Base-by-base conservation (phyloP, 139 green algal genomes). In the Coelastrella sp. region DNA sequence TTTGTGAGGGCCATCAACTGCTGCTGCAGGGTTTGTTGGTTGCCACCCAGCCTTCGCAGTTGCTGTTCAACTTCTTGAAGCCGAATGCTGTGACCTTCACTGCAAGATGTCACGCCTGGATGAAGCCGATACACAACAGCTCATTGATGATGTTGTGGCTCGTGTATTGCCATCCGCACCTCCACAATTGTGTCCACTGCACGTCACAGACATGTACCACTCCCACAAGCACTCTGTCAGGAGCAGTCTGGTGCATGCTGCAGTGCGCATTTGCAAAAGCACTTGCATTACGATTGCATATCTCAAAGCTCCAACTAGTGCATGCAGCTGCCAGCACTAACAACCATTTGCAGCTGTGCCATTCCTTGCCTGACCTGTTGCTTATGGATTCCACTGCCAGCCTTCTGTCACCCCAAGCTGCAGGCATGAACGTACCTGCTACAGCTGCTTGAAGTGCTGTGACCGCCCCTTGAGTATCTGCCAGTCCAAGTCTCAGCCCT, bases 1-100 rank as follows among this genome's bases (percentile, higher is more conserved):
- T 80, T 88, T 19, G 84, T 70, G 10, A 88, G 84, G 5, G 68
- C 66, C 7, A 88, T 11, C 7, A 88, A 68, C 84, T 88, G 84
- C 84, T 88, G 84, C 68, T 80, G 84, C 35, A 88, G 68, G 66
- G 68, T 70, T 49, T 56, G 25, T 7, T 75, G 63, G 20, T 59
- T 68, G 84, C 56, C 59, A 19, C 65, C 66, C 7, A 82, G 19
- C 6, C 78, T 9, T 14, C 70, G 49, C 84, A 88, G 84, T 56
- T 80, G 49, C 10, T 76, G 24, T 7, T 19, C 61, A 4, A 65
- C 63, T 24, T 74, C 61, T 25, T 88, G 63, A 7, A 79, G 65
- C 65, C 49, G 27, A 49, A 25, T 78, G 63, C 65, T 78, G 35
- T 78, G 74, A 49, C 58, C 65, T 27, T n/a, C 68, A n/a, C 68